Percentiles rank a stretch among this genome's conserved stretches.
Evolutionary conservation across 179 eudicot species (phyloP).

Genomic region (Heliamphora pulchella): DNA sequence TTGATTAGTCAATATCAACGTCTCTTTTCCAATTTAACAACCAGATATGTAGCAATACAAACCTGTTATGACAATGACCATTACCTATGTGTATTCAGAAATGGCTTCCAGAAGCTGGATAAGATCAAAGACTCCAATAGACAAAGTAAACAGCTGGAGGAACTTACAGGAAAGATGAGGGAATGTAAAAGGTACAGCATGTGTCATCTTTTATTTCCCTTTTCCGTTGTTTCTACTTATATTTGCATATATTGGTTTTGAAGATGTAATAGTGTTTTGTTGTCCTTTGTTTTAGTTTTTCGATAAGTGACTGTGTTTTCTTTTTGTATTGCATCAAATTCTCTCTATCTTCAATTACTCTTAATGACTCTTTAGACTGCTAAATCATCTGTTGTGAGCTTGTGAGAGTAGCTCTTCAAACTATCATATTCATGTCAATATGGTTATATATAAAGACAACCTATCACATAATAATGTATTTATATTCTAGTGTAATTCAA

Average conservation of each 20-base stretch:
- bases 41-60: not conserved
- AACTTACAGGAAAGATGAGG: slow-evolving; percentile 92
- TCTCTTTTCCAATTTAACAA: not conserved
- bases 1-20: not conserved
- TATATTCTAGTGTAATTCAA: not conserved
- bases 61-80: not conserved
- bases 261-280: not conserved
- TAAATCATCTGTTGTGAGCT: not conserved
- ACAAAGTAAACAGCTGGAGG: slow-evolving; percentile 94
- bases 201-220: not conserved
- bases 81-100: slow-evolving; percentile 38
- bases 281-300: not conserved
- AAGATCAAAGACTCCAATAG: slow-evolving; percentile 80
- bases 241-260: not conserved
- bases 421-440: not conserved
- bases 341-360: not conserved
- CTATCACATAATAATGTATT: not conserved
- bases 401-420: not conserved
- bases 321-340: not conserved
- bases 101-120: slow-evolving; percentile 96
- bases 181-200: slow-evolving; percentile 76
- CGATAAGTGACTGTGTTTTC: too few relatives aligned
- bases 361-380: not conserved
- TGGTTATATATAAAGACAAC: not conserved
- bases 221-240: not conserved